phyloP scores from a whole-genome alignment of 148 eudicot genomes.

The Rheum nobile region DNA sequence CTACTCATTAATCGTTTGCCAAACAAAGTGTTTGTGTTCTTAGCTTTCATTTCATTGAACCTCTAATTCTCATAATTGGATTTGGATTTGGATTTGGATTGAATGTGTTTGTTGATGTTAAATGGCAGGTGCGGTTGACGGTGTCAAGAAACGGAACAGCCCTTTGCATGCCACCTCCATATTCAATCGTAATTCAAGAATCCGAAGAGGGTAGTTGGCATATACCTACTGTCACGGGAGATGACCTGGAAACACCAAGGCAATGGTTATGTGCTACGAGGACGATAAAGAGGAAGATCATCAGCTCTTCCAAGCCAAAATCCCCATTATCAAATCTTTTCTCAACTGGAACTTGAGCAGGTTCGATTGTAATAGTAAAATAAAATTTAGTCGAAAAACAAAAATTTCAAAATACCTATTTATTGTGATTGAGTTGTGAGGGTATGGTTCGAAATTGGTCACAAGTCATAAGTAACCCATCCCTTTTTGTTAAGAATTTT shows the following conservation, averaged over 20 bases:
- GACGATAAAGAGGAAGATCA: neutral
- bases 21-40: too few relatives aligned
- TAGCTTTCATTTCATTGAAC: neutral
- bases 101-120: neutral
- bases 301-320: neutral
- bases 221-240: slow-evolving; percentile 62
- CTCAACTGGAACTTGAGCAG: neutral
- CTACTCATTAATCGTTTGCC: too few relatives aligned
- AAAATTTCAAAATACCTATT: too few relatives aligned
- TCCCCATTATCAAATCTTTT: neutral
- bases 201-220: slow-evolving; percentile 85
- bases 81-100: neutral
- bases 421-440: too few relatives aligned
- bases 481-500: too few relatives aligned
- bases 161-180: slow-evolving; percentile 85
- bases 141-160: slow-evolving; percentile 29
- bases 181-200: slow-evolving; percentile 77
- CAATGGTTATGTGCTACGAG: slow-evolving; percentile 79
- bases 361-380: too few relatives aligned
- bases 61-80: neutral
- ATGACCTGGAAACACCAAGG: slow-evolving; percentile 66
- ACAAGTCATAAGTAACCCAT: too few relatives aligned
- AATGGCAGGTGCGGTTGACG: slow-evolving; percentile 49
- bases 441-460: too few relatives aligned
- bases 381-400: too few relatives aligned